Evolutionary conservation across 257 asterid species (phyloP), one percentile per base, ranked within the genome.

Genomic region (Leptodermis oblonga): DNA sequence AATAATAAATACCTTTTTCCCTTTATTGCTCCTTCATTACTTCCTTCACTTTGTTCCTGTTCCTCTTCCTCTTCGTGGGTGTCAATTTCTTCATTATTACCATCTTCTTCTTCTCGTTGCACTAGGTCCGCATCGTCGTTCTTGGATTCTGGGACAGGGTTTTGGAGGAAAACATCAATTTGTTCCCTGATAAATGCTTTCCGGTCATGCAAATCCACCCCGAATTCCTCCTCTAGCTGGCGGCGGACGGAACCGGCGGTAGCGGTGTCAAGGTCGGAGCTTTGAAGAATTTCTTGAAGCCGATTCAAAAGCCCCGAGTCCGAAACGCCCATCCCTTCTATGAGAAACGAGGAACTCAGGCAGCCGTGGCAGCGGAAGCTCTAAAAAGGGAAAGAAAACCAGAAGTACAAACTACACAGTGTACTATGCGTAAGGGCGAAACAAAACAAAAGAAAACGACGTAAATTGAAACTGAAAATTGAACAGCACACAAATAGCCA

Each of bases 171-270:
- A 42, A 66, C 0, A 22, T 81, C 81, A 59, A 83, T 83, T 69
- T 83, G 86, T 10, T 83, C 79, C 0, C 76, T 76, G 28, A 83
- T 81, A 56, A 83, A 78, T 12, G 34, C 64, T 52, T 69, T 81
- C 13, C 74, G 66, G 28, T 70, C 84, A 46, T 46, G 65, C 76
- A 83, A 78, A 76, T 71, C 65, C 5, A 81, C 71, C 51, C 82
- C 78, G 33, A 78, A 77, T 71, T 81, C 86, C 67, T 66, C 81
- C 74, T 81, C 88, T 28, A 83, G 79, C 43, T 65, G 77, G 73
- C 84, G 78, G 70, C 88, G 84, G 55, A 83, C 69, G 52, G 74
- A 65, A 30, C 66, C 77, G 43, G 79, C 78, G 6, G 88, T 76
- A 62, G 84, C 74, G 62, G 78, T 81, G 36, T 73, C 70, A 5